Evolutionary conservation across 441 rosid genomes (phyloP).

Genomic region (Metrosideros polymorpha): DNA sequence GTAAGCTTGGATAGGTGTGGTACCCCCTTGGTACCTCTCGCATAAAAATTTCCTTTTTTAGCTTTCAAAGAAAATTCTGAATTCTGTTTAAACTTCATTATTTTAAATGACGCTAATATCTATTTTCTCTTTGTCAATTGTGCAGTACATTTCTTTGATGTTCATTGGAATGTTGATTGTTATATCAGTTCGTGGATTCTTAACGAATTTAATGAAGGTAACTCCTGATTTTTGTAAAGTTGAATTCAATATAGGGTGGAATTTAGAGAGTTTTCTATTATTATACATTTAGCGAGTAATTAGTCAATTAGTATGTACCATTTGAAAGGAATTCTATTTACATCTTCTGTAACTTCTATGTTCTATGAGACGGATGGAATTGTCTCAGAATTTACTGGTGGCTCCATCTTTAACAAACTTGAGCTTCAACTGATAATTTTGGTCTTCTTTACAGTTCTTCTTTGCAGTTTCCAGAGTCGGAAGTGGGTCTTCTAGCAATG

Average conservation of each 20-base stretch:
- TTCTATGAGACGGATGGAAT: background rate
- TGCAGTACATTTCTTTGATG: conserved; percentile 88
- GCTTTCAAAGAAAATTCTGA: background rate
- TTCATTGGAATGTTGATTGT: conserved; percentile 94
- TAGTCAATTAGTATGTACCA: background rate
- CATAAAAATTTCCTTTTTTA: background rate
- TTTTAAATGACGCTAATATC: background rate
- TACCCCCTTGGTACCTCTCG: background rate
- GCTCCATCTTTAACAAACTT: background rate
- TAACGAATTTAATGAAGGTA: conserved; percentile 98
- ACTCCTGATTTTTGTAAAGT: background rate
- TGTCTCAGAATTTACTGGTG: background rate
- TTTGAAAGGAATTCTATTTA: background rate
- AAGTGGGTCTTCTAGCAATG: conserved; percentile 99
- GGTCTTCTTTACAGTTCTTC: conserved; percentile 70
- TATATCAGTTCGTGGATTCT: conserved; percentile 94
- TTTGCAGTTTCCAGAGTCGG: conserved; percentile 98
- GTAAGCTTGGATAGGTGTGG: background rate
- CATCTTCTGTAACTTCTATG: background rate
- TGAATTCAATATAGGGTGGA: background rate
- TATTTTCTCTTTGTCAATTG: background rate
- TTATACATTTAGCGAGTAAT: background rate
- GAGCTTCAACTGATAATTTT: conserved; percentile 13
- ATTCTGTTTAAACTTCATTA: background rate
- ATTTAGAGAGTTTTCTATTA: background rate